Conservation (phyloP, 2,329 filamentous ascomycete genomes). For the Xylaria sp. region DNA sequence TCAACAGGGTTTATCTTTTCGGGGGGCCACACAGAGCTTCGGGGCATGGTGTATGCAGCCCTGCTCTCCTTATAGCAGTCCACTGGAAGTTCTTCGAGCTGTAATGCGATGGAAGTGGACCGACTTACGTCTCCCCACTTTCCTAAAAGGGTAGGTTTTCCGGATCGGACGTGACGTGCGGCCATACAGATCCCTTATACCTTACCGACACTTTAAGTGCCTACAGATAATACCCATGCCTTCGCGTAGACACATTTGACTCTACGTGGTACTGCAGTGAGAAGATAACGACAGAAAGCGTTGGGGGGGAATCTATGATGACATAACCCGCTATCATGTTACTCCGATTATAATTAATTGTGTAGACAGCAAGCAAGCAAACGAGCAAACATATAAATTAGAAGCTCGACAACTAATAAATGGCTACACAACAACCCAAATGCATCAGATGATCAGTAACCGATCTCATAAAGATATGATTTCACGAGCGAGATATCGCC, state of each 20-base stretch:
- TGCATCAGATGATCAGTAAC: neutral
- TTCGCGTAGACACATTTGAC: too few relatives aligned
- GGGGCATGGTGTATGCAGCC: slow-evolving; percentile 22
- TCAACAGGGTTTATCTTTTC: neutral
- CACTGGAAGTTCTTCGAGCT: neutral
- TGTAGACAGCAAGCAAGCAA: neutral
- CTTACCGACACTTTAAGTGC: neutral
- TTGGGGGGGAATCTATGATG: too few relatives aligned
- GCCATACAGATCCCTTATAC: neutral
- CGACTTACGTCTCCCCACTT: slow-evolving; percentile 35
- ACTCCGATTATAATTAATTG: neutral
- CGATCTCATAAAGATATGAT: neutral
- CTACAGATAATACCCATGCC: neutral
- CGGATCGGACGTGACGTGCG: neutral
- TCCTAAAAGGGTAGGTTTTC: slow-evolving; percentile 40
- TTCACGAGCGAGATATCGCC: slow-evolving; percentile 8
- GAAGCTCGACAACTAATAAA: neutral
- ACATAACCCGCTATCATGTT: too few relatives aligned
- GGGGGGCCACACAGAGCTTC: slow-evolving; percentile 6
- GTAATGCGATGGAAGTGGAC: slow-evolving; percentile 17
- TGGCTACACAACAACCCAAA: neutral
- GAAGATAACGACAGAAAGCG: too few relatives aligned
- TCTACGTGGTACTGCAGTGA: too few relatives aligned
- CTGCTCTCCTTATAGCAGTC: slow-evolving; percentile 6
- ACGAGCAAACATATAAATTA: neutral